Base-by-base conservation (phyloP, 495 filamentous ascomycete genomes). In the Neurospora hispaniola region DNA sequence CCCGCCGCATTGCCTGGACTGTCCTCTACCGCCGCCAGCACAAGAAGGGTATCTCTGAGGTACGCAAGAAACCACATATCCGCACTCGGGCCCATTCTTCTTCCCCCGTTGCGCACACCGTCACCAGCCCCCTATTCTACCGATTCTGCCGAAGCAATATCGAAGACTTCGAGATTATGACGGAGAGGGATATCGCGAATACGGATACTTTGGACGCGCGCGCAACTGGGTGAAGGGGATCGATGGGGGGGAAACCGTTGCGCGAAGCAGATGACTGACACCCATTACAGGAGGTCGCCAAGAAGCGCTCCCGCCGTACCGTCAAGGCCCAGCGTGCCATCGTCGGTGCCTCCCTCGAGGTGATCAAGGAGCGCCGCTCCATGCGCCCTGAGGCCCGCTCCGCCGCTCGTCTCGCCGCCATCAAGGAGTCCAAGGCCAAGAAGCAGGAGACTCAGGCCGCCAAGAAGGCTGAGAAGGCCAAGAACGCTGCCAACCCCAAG, bases 41-140 rank as follows among this genome's bases (percentile, higher is more conserved):
- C 90, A 95, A 93, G 90, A 99, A 99, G 93, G 96, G 96, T 91
- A 94, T 98, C 88, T 96, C 95, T 89, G 96, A 99, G 93, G 96
- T 98, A 89, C 86, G 91, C 86, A 71, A 76, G 76, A 76, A 76
- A 79, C 72, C 38, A 20, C 27, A 66, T 66, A 35, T 66, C 54
- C 54, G 54, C 23, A 66, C 54, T 66, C 54, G 14, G 27, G 27
- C 62, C 71, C 41, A 39, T 73, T 38, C 66, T 54, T 39, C 72
- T 42, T 18, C 40, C 40, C 43, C 66, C 16, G 42, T 43, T 72
- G n/a, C 77, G 75, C 42, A 80, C 71, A 69, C 18, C 70, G 69
- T 71, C 46, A 38, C 68, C n/a, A 70, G 23, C 2, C 35, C 42
- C 11, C 54, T 66, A 38, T 66, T 66, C 54, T 66, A 66, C 31